A percentile compares a stretch with the other conserved stretches of the same genome.
Evolutionary conservation across 1,284 basidiomycete species (phyloP).

Genomic region (Meira nashicola): DNA sequence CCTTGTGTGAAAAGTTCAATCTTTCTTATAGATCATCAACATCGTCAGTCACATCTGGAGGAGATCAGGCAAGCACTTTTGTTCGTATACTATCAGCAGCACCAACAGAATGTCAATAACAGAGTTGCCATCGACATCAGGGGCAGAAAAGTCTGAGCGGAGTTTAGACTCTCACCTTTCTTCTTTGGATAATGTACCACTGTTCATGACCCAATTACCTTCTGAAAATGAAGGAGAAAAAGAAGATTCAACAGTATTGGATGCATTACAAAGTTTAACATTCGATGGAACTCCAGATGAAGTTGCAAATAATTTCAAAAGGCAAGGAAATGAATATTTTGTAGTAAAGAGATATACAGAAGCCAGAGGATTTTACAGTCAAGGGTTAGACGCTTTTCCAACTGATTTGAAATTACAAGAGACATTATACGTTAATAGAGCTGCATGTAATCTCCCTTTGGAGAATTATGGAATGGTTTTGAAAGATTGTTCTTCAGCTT

Average conservation of each 20-base stretch:
- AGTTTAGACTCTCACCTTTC: conserved; percentile 11
- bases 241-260: conserved; percentile 59
- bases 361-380: conserved; percentile 81
- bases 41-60: no score
- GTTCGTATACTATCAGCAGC: no score
- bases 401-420: conserved; percentile 65
- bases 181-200: conserved; percentile 58
- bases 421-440: conserved; percentile 63
- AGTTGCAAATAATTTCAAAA: conserved; percentile 83
- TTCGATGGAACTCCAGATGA: conserved; percentile 91
- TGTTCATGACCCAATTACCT: conserved; percentile 89
- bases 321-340: conserved; percentile 92
- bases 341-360: conserved; percentile 78
- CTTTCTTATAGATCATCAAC: no score
- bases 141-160: neutral
- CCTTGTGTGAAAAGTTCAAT: no score
- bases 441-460: conserved; percentile 85
- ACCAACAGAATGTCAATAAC: no score
- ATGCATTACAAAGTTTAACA: conserved; percentile 77
- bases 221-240: conserved; percentile 51
- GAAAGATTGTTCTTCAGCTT: conserved; percentile 71
- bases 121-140: no score
- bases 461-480: conserved; percentile 83
- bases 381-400: conserved; percentile 78
- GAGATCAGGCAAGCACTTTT: no score